phyloP scores from a whole-genome alignment of 768 basidiomycete species.

The Hebeloma cylindrosporum region DNA sequence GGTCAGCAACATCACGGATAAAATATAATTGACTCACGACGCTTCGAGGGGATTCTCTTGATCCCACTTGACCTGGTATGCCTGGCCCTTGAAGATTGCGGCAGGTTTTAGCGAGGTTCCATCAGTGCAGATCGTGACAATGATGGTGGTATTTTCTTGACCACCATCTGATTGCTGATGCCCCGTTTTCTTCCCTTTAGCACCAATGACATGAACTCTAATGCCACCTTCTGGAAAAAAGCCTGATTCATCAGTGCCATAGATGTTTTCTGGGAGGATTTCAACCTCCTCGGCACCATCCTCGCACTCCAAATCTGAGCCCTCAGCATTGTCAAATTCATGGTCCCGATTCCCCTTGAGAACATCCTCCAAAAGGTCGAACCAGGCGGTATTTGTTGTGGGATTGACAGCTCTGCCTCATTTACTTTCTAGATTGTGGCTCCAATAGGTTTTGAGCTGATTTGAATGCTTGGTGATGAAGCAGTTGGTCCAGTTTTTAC shows the following conservation, averaged over 20 bases:
- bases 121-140: slow-evolving; percentile 44
- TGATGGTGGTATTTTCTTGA: slow-evolving; percentile 39
- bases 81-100: slow-evolving; percentile 35
- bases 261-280: no score
- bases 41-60: slow-evolving; percentile 28
- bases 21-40: slow-evolving; percentile 14
- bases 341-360: no score
- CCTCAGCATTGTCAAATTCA: no score
- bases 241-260: slow-evolving; percentile 8
- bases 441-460: no score
- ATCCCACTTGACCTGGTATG: slow-evolving; percentile 27
- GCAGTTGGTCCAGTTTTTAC: slow-evolving; percentile 35
- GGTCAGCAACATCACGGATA: slow-evolving; percentile 9
- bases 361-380: no score
- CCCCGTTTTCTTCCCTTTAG: slow-evolving; percentile 15
- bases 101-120: slow-evolving; percentile 27
- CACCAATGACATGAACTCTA: slow-evolving; percentile 4
- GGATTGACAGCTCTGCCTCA: no score
- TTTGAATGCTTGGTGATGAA: slow-evolving; percentile 32
- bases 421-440: no score
- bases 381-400: no score
- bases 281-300: no score
- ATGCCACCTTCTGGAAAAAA: neutral
- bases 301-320: no score
- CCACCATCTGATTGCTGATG: slow-evolving; percentile 34